Evolutionary conservation across 495 filamentous ascomycete species (phyloP).

Genomic region (Immersiella caudata): DNA sequence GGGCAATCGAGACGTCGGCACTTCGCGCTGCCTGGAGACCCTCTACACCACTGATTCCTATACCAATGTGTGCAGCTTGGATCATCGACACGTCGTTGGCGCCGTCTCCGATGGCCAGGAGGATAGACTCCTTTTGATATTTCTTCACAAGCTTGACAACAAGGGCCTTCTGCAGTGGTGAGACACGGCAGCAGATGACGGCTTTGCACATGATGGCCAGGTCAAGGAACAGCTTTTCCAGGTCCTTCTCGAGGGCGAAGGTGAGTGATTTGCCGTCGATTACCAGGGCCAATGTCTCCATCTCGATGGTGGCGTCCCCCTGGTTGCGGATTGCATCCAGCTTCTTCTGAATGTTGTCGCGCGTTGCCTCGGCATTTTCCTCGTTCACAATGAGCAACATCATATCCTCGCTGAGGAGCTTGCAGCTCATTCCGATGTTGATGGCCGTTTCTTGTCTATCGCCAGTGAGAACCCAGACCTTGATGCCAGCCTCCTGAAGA

Average conservation of each 20-base stretch:
- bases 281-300: slow-evolving; percentile 88
- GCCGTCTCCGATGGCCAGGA: slow-evolving; percentile 95
- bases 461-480: slow-evolving; percentile 98
- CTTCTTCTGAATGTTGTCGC: slow-evolving; percentile 89
- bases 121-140: slow-evolving; percentile 80
- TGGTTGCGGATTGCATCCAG: slow-evolving; percentile 83
- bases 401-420: slow-evolving; percentile 98
- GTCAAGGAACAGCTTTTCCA: slow-evolving; percentile 93
- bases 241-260: slow-evolving; percentile 87
- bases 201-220: slow-evolving; percentile 96
- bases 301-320: slow-evolving; percentile 69
- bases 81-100: slow-evolving; percentile 99
- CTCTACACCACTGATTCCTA: slow-evolving; percentile 97
- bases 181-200: slow-evolving; percentile 98
- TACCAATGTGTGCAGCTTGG: slow-evolving; percentile 96
- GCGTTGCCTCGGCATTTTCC: slow-evolving; percentile 71
- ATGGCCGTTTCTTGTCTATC: slow-evolving; percentile 99
- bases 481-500: slow-evolving; percentile 94
- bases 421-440: slow-evolving; percentile 99
- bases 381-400: slow-evolving; percentile 96
- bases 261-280: slow-evolving; percentile 97
- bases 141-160: slow-evolving; percentile 99
- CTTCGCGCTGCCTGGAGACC: slow-evolving; percentile 97
- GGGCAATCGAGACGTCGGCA: slow-evolving; percentile 93
- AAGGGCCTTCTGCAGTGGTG: slow-evolving; percentile 96